A percentile compares a stretch with the other conserved stretches of the same genome.
Evolutionary conservation across 306 rosid genomes (phyloP).

Genomic region (Cicer pinnatifidum): DNA sequence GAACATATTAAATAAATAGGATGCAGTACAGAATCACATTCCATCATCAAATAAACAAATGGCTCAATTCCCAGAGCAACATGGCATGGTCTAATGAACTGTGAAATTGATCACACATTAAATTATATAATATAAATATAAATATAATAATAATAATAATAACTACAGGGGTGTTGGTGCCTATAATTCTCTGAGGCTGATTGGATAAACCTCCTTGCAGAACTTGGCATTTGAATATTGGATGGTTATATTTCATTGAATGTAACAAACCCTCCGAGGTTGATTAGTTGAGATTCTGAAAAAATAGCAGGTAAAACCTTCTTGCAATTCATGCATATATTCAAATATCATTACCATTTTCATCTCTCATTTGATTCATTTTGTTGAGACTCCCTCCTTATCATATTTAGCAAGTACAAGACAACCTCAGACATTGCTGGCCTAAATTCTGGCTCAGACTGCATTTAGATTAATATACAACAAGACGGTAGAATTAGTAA

Average conservation of each 20-base stretch:
- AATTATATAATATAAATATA: constrained; percentile 41
- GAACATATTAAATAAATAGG: constrained; percentile 23
- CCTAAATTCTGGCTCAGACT: constrained; percentile 91
- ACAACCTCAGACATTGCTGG: constrained; percentile 94
- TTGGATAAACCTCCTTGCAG: constrained; percentile 33
- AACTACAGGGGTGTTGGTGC: constrained; percentile 35
- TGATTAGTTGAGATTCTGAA: constrained; percentile 34
- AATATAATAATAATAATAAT: background rate
- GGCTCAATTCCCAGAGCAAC: constrained; percentile 47
- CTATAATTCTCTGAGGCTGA: constrained; percentile 41
- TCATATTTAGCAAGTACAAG: constrained; percentile 76
- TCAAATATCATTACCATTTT: constrained; percentile 43
- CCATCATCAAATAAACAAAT: constrained; percentile 49
- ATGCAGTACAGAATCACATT: constrained; percentile 34
- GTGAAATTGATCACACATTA: constrained; percentile 36
- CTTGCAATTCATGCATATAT: constrained; percentile 41
- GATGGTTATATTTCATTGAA: constrained; percentile 26
- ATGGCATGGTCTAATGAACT: constrained; percentile 43
- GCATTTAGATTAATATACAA: constrained; percentile 47
- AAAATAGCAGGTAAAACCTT: constrained; percentile 35
- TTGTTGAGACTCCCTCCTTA: constrained; percentile 64
- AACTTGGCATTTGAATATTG: constrained; percentile 38
- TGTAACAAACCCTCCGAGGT: constrained; percentile 19
- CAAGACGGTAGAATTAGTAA: constrained; percentile 20
- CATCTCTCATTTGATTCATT: constrained; percentile 62